Percentiles rank a stretch among this genome's conserved stretches.
These are phyloP conservation scores for Daldinia bambusicola DNA, from an alignment of 495 filamentous ascomycete genomes.

Conservation along the genomic window DNA sequence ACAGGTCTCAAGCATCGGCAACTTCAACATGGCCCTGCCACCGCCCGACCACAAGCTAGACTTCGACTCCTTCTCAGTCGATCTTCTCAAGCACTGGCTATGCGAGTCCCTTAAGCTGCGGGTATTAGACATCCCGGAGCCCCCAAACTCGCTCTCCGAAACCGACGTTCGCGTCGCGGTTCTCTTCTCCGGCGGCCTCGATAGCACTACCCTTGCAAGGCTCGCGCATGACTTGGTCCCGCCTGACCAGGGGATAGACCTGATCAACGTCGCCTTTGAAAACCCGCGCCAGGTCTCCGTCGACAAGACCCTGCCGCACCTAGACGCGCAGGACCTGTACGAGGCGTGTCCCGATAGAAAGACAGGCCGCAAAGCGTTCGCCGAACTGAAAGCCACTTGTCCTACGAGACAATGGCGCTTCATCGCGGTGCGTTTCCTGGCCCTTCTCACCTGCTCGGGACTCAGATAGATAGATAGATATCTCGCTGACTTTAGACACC, in stretches of 20 bases:
- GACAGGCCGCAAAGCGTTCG: constrained; percentile 80
- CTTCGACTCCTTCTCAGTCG: constrained; percentile 63
- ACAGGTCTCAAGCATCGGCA: constrained; percentile 69
- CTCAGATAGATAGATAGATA: not conserved
- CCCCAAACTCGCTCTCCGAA: constrained; percentile 50
- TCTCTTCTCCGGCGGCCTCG: constrained; percentile 93
- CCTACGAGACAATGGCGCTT: constrained; percentile 82
- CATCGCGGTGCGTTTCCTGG: constrained; percentile 63
- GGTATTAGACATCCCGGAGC: constrained; percentile 73
- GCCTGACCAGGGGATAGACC: constrained; percentile 73
- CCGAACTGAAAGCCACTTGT: constrained; percentile 77
- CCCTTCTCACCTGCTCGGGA: not conserved
- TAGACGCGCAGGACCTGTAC: constrained; percentile 61
- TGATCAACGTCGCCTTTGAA: constrained; percentile 97
- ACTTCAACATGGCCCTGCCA: constrained; percentile 67
- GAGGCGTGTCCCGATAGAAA: constrained; percentile 89
- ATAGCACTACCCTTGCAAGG: constrained; percentile 89
- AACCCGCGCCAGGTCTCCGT: constrained; percentile 72
- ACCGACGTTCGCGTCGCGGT: constrained; percentile 72
- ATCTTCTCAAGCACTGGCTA: constrained; percentile 66
- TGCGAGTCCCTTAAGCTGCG: constrained; percentile 71
- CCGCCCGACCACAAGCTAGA: constrained; percentile 52
- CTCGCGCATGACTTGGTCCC: constrained; percentile 84
- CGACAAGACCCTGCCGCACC: constrained; percentile 26
- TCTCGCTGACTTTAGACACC: constrained; percentile 28